These are phyloP conservation scores for Eragrostis nindensis DNA, from an alignment of 176 grass and related monocot genomes.

Conservation along the genomic window DNA sequence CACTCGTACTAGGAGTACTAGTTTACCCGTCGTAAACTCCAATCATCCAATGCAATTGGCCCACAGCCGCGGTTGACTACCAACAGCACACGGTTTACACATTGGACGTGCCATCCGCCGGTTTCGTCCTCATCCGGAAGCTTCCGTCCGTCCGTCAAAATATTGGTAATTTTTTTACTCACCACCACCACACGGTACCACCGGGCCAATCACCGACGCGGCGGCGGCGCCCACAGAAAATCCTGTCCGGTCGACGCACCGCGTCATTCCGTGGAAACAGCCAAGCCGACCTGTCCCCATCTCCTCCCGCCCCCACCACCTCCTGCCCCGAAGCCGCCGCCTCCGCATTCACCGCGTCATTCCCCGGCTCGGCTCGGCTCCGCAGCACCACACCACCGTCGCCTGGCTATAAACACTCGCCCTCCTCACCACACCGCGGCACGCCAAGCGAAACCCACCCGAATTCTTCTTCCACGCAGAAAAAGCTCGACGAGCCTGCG, in stretches of 20 bases:
- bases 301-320: neutral
- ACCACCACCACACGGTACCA: too few species aligned
- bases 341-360: too few species aligned
- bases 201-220: neutral
- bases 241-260: neutral
- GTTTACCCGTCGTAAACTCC: too few species aligned
- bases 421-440: neutral
- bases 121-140: neutral
- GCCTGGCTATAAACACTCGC: conserved; percentile 40
- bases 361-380: neutral
- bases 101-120: neutral
- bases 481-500: too few species aligned
- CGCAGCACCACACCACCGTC: neutral
- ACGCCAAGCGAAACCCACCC: neutral
- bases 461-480: neutral
- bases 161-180: neutral
- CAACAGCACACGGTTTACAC: neutral
- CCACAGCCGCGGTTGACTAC: too few species aligned
- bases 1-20: too few species aligned
- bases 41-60: too few species aligned
- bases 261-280: neutral
- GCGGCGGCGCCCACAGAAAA: conserved; percentile 32
- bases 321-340: neutral
- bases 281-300: conserved; percentile 31
- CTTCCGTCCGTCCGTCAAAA: neutral